These are phyloP conservation scores for Aspergillus tubingensis DNA, from an alignment of 2,329 filamentous ascomycete genomes.

Conservation along the genomic window DNA sequence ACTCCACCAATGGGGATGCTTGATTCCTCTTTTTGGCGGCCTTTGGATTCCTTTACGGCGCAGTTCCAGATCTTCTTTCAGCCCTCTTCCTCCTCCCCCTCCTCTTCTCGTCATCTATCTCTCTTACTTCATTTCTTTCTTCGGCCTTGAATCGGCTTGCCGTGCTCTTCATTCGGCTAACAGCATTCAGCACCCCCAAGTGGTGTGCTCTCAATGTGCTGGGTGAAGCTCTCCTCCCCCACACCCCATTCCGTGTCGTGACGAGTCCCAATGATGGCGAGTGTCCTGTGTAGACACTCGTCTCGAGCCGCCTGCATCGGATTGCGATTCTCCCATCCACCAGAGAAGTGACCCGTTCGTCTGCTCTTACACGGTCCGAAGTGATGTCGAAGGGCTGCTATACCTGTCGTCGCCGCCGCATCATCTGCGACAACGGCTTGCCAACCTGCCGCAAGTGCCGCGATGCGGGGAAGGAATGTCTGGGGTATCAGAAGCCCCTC, in stretches of 20 bases:
- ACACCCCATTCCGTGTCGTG: background rate
- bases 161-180: background rate
- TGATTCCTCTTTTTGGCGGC: background rate
- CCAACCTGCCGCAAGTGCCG: conserved; percentile 47
- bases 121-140: too few relatives aligned
- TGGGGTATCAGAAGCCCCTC: conserved; percentile 46
- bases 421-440: conserved; percentile 46
- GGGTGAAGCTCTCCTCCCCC: background rate
- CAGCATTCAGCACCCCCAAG: background rate
- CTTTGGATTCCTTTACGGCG: background rate
- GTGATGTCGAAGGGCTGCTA: conserved; percentile 47
- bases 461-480: conserved; percentile 46
- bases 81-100: background rate
- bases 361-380: background rate
- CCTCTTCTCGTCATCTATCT: background rate
- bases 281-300: conserved; percentile 19
- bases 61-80: background rate
- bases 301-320: conserved; percentile 15
- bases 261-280: conserved; percentile 20
- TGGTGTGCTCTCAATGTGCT: background rate
- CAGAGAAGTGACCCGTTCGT: background rate
- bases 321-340: background rate
- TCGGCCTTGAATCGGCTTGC: background rate
- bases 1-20: background rate
- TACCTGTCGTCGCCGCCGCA: conserved; percentile 47